A percentile compares a stretch with the other conserved stretches of the same genome.
phyloP scores from a whole-genome alignment of 768 basidiomycete species.

The Trametes elegans region DNA sequence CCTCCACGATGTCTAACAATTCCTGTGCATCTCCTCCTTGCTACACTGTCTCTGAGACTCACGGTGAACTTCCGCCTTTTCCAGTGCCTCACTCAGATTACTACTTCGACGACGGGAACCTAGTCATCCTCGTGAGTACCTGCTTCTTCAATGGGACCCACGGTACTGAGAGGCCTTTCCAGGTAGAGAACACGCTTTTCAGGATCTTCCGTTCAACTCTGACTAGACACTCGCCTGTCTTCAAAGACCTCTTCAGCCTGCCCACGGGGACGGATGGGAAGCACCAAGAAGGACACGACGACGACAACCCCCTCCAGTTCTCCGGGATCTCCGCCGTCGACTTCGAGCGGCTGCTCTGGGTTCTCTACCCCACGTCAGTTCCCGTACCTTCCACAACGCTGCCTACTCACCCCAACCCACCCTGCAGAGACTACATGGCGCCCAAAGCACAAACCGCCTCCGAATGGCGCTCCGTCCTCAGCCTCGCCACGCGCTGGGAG shows the following conservation, averaged over 20 bases:
- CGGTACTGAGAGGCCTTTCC: slow-evolving; percentile 1
- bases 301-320: slow-evolving; percentile 34
- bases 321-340: slow-evolving; percentile 44
- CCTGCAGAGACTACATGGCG: slow-evolving; percentile 47
- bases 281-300: slow-evolving; percentile 25
- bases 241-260: slow-evolving; percentile 25
- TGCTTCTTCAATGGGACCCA: neutral
- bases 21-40: neutral
- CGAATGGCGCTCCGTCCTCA: slow-evolving; percentile 42
- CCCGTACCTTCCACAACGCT: neutral
- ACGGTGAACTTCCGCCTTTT: slow-evolving; percentile 15
- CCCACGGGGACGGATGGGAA: slow-evolving; percentile 17
- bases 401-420: slow-evolving; percentile 1
- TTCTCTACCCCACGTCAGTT: slow-evolving; percentile 60
- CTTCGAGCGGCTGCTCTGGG: slow-evolving; percentile 56
- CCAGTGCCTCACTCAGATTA: slow-evolving; percentile 34
- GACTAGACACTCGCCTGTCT: slow-evolving; percentile 49
- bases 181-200: slow-evolving; percentile 60
- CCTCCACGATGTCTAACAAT: neutral
- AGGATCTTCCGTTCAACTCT: slow-evolving; percentile 63
- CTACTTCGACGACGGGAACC: slow-evolving; percentile 53
- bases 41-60: neutral
- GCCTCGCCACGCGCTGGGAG: slow-evolving; percentile 39
- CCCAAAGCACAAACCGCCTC: slow-evolving; percentile 43
- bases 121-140: slow-evolving; percentile 48